Conservation (phyloP, 1,284 basidiomycete species). For the Sanghuangporus weigelae region DNA sequence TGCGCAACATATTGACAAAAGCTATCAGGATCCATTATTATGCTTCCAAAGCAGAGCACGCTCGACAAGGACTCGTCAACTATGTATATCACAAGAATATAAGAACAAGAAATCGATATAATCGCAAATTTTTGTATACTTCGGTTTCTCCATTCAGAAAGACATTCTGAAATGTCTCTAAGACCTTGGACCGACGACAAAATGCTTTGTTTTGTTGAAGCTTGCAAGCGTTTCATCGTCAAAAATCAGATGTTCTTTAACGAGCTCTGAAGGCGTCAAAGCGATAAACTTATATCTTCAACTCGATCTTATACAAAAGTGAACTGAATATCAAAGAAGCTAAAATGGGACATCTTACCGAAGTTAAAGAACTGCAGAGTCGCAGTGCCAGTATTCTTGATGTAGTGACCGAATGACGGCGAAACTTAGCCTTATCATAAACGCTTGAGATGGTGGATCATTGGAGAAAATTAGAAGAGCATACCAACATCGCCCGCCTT, state of each 20-base stretch:
- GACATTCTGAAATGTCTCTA: too few species aligned
- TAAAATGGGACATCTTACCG: conserved; percentile 26
- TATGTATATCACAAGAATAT: too few species aligned
- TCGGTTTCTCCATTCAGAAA: too few species aligned
- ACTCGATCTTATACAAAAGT: conserved; percentile 37
- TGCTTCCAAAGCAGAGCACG: too few species aligned
- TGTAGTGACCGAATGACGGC: conserved; percentile 47
- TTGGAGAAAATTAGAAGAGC: background rate
- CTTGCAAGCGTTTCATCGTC: conserved; percentile 46
- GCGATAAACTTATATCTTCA: conserved; percentile 66
- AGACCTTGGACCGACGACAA: conserved; percentile 37
- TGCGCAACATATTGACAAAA: too few species aligned
- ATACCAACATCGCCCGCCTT: conserved; percentile 56
- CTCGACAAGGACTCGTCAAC: too few species aligned
- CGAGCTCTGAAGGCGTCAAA: conserved; percentile 53
- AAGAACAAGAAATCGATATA: too few species aligned
- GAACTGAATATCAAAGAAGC: too few species aligned
- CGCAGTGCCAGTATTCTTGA: conserved; percentile 61
- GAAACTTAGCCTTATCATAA: conserved; percentile 19
- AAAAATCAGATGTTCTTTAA: conserved; percentile 55
- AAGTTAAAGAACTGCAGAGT: conserved; percentile 53
- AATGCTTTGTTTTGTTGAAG: conserved; percentile 48
- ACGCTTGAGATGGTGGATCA: background rate
- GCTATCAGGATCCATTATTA: too few species aligned
- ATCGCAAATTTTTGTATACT: too few species aligned